Evolutionary conservation across 75 land plant species (phyloP).

Genomic region (Pinus albicaulis): DNA sequence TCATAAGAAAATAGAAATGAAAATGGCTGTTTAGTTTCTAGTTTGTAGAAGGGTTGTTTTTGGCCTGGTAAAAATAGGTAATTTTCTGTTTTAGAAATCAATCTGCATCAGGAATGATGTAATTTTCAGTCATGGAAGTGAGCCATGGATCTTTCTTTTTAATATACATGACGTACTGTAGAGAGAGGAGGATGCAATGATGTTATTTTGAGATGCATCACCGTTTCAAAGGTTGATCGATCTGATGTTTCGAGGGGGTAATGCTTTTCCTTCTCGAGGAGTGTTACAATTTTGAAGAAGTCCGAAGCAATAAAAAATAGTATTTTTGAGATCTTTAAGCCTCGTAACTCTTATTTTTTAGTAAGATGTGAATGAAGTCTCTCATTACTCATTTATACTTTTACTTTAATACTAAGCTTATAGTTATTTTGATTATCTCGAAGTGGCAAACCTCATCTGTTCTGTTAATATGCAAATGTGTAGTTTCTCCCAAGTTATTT

Average conservation of each 20-base stretch:
- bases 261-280: background rate
- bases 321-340: background rate
- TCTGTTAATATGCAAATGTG: background rate
- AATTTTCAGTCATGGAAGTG: background rate
- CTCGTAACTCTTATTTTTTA: background rate
- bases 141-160: background rate
- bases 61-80: background rate
- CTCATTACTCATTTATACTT: too few relatives aligned
- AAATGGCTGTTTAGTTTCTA: conserved; percentile 74
- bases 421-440: too few relatives aligned
- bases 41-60: background rate
- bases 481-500: background rate
- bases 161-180: too few relatives aligned
- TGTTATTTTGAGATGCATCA: background rate
- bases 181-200: background rate
- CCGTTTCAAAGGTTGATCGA: background rate
- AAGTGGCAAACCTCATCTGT: background rate
- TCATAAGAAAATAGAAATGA: conserved; percentile 81
- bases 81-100: background rate
- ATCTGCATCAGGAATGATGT: background rate
- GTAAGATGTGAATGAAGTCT: too few relatives aligned
- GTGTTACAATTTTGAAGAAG: background rate
- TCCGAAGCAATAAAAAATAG: background rate
- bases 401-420: too few relatives aligned
- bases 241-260: background rate